Evolutionary conservation across 2,329 filamentous ascomycete genomes (phyloP).

Genomic region (Saccharata proteae): DNA sequence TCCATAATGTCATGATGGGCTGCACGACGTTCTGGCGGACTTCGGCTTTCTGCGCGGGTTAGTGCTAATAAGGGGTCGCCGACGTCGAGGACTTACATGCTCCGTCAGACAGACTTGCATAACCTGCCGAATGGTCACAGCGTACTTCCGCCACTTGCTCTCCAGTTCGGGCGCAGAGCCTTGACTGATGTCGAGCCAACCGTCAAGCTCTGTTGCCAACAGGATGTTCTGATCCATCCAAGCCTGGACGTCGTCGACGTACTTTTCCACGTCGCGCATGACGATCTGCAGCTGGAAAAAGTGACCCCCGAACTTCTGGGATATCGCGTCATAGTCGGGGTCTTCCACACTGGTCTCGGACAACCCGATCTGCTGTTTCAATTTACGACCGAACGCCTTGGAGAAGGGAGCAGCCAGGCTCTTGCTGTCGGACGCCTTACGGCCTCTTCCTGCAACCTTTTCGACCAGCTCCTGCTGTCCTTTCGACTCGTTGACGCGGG

Average conservation of each 20-base stretch:
- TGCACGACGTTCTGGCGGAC: constrained; percentile 76
- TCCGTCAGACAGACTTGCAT: constrained; percentile 72
- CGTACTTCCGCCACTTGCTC: constrained; percentile 89
- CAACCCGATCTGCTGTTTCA: constrained; percentile 58
- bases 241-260: constrained; percentile 68
- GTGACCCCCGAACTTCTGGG: constrained; percentile 83
- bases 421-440: constrained; percentile 78
- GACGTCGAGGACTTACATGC: constrained; percentile 48
- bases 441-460: constrained; percentile 69
- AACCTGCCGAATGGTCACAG: constrained; percentile 75
- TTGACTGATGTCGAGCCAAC: constrained; percentile 55
- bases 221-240: constrained; percentile 73
- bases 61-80: constrained; percentile 8
- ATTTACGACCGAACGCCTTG: constrained; percentile 79
- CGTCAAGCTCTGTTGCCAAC: constrained; percentile 70
- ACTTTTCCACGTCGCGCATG: constrained; percentile 85
- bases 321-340: constrained; percentile 63
- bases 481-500: constrained; percentile 83
- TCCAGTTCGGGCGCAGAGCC: constrained; percentile 63
- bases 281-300: constrained; percentile 88
- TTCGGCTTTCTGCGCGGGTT: constrained; percentile 38
- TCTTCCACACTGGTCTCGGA: constrained; percentile 59
- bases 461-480: constrained; percentile 88
- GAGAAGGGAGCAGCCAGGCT: constrained; percentile 42
- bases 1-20: constrained; percentile 67